These are phyloP conservation scores for Salix suchowensis DNA, from an alignment of 345 rosid genomes.

Conservation along the genomic window DNA sequence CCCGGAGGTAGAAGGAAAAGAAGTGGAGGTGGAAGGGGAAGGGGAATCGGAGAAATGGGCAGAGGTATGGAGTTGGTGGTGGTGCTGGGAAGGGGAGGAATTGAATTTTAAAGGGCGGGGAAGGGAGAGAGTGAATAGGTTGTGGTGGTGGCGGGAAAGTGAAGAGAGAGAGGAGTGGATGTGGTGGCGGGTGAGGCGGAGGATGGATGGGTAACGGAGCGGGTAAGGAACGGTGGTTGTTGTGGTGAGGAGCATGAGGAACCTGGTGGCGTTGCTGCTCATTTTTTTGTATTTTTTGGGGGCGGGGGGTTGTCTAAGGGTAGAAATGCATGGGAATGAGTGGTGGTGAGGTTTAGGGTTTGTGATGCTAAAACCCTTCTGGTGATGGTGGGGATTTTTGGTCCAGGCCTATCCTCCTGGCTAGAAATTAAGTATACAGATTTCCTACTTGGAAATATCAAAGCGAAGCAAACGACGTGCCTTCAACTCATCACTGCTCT, in stretches of 20 bases:
- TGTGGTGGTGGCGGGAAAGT: slow-evolving; percentile 10
- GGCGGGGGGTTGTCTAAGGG: neutral
- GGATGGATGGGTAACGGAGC: slow-evolving; percentile 23
- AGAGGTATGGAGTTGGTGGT: slow-evolving; percentile 17
- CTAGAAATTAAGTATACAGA: too few species aligned
- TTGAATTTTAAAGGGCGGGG: slow-evolving; percentile 9
- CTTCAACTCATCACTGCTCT: too few species aligned
- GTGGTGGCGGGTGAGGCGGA: slow-evolving; percentile 25
- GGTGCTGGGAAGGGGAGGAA: neutral
- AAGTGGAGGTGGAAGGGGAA: neutral
- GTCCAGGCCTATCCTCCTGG: too few species aligned
- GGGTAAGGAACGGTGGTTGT: slow-evolving; percentile 38
- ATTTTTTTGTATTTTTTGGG: slow-evolving; percentile 13
- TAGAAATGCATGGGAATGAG: slow-evolving; percentile 1
- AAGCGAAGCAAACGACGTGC: neutral
- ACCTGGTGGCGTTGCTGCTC: slow-evolving; percentile 51
- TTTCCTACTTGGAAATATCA: neutral
- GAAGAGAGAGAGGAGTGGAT: slow-evolving; percentile 10
- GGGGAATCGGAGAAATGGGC: slow-evolving; percentile 8
- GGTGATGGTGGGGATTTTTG: neutral
- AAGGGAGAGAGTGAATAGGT: slow-evolving; percentile 8
- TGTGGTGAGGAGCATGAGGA: slow-evolving; percentile 51
- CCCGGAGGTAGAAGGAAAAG: neutral
- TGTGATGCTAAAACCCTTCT: slow-evolving; percentile 27
- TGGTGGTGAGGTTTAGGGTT: neutral